Percentiles rank a stretch among this genome's conserved stretches.
These are phyloP conservation scores for Plasmodium knowlesi DNA, from an alignment of 169 alveolate species.

Conservation along the genomic window DNA sequence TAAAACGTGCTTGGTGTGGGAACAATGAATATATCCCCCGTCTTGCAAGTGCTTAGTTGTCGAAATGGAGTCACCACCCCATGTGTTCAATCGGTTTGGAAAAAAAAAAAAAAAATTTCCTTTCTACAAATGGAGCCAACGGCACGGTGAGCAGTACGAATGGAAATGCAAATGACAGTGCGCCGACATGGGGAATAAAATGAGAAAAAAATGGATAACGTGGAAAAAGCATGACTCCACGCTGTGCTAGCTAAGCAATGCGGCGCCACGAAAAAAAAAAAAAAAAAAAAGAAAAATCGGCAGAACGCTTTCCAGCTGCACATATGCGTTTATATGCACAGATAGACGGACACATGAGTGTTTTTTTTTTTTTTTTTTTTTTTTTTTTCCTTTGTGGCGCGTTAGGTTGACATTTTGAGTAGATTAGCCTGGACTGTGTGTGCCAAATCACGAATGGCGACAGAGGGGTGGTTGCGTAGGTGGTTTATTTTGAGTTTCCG, in stretches of 20 bases:
- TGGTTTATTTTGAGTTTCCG: conserved; percentile 18
- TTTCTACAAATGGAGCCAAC: background rate
- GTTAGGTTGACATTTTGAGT: background rate
- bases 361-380: background rate
- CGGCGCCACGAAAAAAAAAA: background rate
- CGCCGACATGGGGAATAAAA: background rate
- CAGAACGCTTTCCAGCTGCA: background rate
- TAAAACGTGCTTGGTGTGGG: background rate
- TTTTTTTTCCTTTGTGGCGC: background rate
- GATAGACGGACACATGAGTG: background rate
- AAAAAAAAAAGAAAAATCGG: background rate
- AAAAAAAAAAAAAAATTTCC: background rate
- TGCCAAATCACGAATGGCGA: conserved; percentile 3
- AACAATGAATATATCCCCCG: background rate
- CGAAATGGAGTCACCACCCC: background rate
- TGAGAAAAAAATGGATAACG: background rate
- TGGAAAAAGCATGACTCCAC: background rate
- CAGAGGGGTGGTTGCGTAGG: conserved; percentile 22
- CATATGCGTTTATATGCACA: background rate
- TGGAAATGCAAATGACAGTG: background rate
- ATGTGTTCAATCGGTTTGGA: background rate
- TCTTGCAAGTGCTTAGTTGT: background rate
- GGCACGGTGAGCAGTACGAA: background rate
- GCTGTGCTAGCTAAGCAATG: background rate
- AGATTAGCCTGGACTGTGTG: background rate